These are phyloP conservation scores for Plenodomus tracheiphilus DNA, from an alignment of 2,329 filamentous ascomycete species.

Conservation along the genomic window DNA sequence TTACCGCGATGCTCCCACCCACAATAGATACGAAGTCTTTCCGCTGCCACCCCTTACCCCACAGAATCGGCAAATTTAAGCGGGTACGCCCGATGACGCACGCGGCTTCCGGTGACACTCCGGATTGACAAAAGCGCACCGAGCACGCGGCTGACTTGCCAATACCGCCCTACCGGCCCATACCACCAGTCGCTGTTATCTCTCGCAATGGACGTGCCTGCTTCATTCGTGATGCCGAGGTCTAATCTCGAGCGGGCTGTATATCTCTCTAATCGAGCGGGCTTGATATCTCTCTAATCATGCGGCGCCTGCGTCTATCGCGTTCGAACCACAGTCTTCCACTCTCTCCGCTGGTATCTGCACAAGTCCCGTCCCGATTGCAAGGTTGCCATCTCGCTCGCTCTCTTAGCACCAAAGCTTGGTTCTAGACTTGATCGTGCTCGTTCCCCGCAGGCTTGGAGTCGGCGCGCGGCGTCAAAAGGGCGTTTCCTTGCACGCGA, in stretches of 20 bases:
- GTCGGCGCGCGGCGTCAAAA: background rate
- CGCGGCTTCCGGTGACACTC: background rate
- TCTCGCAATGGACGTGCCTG: background rate
- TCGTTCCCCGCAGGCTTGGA: slow-evolving; percentile 1
- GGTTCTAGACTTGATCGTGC: slow-evolving; percentile 3
- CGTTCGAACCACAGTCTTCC: too few species aligned
- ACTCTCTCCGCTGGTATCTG: too few species aligned
- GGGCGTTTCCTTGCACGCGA: slow-evolving; percentile 3
- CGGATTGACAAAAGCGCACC: background rate
- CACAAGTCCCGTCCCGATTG: background rate
- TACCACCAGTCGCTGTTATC: background rate
- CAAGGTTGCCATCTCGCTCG: background rate
- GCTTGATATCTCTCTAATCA: slow-evolving; percentile 1
- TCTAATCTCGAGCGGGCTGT: slow-evolving; percentile 5
- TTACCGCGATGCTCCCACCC: background rate
- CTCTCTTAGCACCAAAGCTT: slow-evolving; percentile 4
- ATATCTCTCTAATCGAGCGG: background rate
- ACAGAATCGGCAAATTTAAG: background rate
- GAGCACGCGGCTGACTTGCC: background rate
- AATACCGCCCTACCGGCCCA: background rate
- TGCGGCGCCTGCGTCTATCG: background rate
- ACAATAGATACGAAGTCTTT: background rate
- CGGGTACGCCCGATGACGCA: background rate
- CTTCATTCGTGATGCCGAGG: background rate
- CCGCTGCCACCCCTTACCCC: background rate